These are phyloP conservation scores for Colletotrichum sp. DNA, from an alignment of 2,329 filamentous ascomycete species.

Conservation along the genomic window DNA sequence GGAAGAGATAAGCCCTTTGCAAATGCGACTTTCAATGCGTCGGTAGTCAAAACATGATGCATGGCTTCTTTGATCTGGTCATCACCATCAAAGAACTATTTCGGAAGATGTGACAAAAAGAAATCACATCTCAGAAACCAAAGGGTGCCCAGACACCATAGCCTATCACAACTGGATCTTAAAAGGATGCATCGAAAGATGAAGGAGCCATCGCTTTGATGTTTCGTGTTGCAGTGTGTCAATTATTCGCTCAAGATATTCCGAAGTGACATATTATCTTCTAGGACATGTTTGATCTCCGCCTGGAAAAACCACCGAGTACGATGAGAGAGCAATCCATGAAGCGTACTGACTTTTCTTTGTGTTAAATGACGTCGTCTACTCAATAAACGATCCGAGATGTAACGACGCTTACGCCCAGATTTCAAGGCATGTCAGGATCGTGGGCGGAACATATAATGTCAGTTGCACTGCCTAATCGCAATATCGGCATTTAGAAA, in stretches of 20 bases:
- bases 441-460: background rate
- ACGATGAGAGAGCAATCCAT: background rate
- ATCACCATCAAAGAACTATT: background rate
- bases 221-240: background rate
- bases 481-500: background rate
- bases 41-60: background rate
- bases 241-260: background rate
- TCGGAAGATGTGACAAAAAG: background rate
- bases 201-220: background rate
- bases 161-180: background rate
- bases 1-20: background rate
- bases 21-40: background rate
- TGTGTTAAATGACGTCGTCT: background rate
- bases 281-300: background rate
- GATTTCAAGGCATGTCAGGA: background rate
- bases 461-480: background rate
- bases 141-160: background rate
- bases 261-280: background rate
- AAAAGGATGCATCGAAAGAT: background rate
- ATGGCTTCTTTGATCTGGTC: background rate
- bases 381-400: background rate
- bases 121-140: background rate
- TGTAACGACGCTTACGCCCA: background rate
- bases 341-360: background rate
- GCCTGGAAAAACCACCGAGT: background rate